Percentiles rank a stretch among this genome's conserved stretches.
Conservation (phyloP, 1,139 yeast species). For the Yamadazyma aaseri region DNA sequence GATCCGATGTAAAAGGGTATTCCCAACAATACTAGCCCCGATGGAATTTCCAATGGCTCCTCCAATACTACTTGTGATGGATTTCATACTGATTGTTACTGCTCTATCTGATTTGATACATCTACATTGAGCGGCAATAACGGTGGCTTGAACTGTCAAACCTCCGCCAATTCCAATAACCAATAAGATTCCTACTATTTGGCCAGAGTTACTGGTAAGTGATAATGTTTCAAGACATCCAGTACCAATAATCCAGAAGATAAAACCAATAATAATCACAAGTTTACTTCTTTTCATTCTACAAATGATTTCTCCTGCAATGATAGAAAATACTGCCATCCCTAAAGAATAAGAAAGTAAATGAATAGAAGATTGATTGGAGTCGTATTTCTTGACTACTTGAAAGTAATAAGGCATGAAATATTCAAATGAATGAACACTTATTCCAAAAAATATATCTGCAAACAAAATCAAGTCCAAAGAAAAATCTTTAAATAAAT, state of each 20-base stretch:
- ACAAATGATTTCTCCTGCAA: slow-evolving; percentile 46
- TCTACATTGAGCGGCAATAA: slow-evolving; percentile 57
- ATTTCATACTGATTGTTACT: slow-evolving; percentile 54
- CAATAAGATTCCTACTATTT: slow-evolving; percentile 34
- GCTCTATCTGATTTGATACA: slow-evolving; percentile 52
- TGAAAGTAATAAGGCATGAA: slow-evolving; percentile 52
- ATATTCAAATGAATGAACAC: slow-evolving; percentile 45
- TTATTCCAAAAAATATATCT: slow-evolving; percentile 51
- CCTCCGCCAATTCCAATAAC: slow-evolving; percentile 49
- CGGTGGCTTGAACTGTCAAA: slow-evolving; percentile 36
- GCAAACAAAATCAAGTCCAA: slow-evolving; percentile 42
- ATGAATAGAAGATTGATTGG: slow-evolving; percentile 39
- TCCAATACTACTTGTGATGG: slow-evolving; percentile 53
- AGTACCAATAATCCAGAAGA: slow-evolving; percentile 42
- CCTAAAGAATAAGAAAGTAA: slow-evolving; percentile 43
- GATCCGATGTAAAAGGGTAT: slow-evolving; percentile 17
- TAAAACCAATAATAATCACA: slow-evolving; percentile 43
- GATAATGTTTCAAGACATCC: slow-evolving; percentile 40
- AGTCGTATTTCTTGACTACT: slow-evolving; percentile 41
- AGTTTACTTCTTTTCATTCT: slow-evolving; percentile 43
- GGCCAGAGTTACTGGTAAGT: slow-evolving; percentile 28
- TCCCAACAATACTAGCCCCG: slow-evolving; percentile 27
- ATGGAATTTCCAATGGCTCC: slow-evolving; percentile 44
- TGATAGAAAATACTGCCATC: slow-evolving; percentile 39
- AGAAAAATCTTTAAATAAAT: slow-evolving; percentile 33